phyloP scores from a whole-genome alignment of 1,284 basidiomycete species.

The Quambalaria eucalypti region DNA sequence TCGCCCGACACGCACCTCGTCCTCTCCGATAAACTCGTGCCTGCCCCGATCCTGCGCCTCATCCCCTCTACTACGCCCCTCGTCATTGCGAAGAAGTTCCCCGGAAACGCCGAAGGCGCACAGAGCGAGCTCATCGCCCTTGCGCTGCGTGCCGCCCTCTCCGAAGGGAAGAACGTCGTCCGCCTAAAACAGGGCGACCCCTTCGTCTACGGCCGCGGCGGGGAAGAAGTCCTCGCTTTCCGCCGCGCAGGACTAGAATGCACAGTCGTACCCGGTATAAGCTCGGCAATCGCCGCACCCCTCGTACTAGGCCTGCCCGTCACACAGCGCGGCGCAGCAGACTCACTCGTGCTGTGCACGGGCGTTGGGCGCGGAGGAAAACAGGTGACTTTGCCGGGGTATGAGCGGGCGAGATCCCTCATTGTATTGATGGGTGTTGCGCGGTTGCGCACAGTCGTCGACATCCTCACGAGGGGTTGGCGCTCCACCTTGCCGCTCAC shows the following conservation, averaged over 20 bases:
- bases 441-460: conserved; percentile 63
- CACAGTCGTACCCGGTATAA: conserved; percentile 78
- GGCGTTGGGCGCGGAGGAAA: conserved; percentile 82
- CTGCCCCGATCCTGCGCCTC: conserved; percentile 73
- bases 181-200: conserved; percentile 95
- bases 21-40: conserved; percentile 94
- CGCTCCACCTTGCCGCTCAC: no score
- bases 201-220: conserved; percentile 82
- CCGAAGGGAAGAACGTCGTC: conserved; percentile 73
- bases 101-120: conserved; percentile 88
- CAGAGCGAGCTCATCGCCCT: conserved; percentile 88
- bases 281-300: conserved; percentile 78
- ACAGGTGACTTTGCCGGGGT: conserved; percentile 74
- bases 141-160: conserved; percentile 68
- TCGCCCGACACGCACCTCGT: conserved; percentile 65
- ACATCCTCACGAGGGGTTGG: conserved; percentile 52
- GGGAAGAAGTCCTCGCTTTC: conserved; percentile 89
- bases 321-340: conserved; percentile 87
- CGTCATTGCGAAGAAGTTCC: conserved; percentile 86
- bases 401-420: conserved; percentile 69
- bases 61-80: conserved; percentile 61
- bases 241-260: conserved; percentile 71
- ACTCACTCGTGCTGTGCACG: conserved; percentile 79
- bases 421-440: conserved; percentile 92
- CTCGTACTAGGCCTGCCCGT: conserved; percentile 82